Conservation (phyloP, 1,284 basidiomycete genomes). For the Microbotryum lychnidis-dioicae region DNA sequence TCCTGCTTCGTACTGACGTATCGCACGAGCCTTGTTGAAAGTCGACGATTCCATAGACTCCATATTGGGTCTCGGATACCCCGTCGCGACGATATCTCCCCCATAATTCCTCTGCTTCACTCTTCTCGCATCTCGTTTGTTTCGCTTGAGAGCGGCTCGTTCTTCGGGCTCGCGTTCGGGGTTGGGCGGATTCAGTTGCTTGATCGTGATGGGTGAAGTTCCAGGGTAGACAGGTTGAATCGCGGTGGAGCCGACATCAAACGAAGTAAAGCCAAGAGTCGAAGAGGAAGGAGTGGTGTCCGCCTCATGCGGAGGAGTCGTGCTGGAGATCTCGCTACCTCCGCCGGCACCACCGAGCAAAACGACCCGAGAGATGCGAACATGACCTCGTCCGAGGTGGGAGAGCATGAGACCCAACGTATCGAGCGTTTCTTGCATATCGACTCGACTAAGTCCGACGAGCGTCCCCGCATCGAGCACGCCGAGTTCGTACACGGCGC, state of each 20-base stretch:
- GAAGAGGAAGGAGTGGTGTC: neutral
- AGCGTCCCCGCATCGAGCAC: slow-evolving; percentile 75
- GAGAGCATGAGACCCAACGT: slow-evolving; percentile 86
- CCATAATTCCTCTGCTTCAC: neutral
- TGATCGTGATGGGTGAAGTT: too few relatives aligned
- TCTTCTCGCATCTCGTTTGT: slow-evolving; percentile 21
- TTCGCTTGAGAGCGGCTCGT: slow-evolving; percentile 13
- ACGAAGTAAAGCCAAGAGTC: neutral
- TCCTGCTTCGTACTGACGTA: too few relatives aligned
- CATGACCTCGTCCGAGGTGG: slow-evolving; percentile 60
- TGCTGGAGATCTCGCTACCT: neutral
- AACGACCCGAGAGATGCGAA: slow-evolving; percentile 19
- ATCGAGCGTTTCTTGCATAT: slow-evolving; percentile 69
- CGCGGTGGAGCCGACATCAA: neutral
- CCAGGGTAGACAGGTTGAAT: too few relatives aligned
- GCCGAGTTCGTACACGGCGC: slow-evolving; percentile 82
- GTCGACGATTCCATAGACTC: too few relatives aligned
- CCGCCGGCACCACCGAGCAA: slow-evolving; percentile 6
- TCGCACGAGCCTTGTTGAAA: too few relatives aligned
- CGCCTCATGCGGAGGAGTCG: too few relatives aligned
- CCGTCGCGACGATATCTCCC: too few relatives aligned
- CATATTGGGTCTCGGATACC: too few relatives aligned
- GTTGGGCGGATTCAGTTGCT: neutral
- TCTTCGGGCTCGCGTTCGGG: slow-evolving; percentile 16
- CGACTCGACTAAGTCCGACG: slow-evolving; percentile 62